Conservation (phyloP, 179 eudicot species). For the Pouteria campechiana region DNA sequence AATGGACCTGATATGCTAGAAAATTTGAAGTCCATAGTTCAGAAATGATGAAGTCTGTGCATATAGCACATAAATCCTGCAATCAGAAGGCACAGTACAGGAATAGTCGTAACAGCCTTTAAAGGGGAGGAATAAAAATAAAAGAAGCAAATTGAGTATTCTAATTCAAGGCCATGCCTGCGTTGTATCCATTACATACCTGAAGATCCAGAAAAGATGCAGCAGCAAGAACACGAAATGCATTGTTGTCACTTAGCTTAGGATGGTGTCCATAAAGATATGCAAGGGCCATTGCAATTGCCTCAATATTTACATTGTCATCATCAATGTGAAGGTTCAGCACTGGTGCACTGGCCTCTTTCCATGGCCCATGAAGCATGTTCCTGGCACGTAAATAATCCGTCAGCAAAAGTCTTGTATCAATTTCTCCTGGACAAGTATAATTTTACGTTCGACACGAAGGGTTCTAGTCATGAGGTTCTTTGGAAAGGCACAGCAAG, state of each 20-base stretch:
- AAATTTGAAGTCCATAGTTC: conserved; percentile 97
- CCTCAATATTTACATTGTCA: conserved; percentile 76
- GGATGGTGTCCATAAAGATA: conserved; percentile 96
- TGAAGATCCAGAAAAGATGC: conserved; percentile 99
- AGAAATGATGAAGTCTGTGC: conserved; percentile 91
- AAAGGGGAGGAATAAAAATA: background rate
- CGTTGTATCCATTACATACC: conserved; percentile 26
- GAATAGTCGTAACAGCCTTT: background rate
- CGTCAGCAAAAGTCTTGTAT: no score
- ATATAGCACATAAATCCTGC: conserved; percentile 94
- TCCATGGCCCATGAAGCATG: conserved; percentile 99
- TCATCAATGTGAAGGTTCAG: conserved; percentile 86
- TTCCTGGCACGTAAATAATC: no score
- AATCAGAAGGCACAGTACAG: conserved; percentile 4
- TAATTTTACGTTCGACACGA: no score
- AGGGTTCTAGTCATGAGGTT: no score
- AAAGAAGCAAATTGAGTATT: background rate
- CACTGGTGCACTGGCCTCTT: conserved; percentile 85
- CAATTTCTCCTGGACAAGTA: no score
- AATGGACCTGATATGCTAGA: conserved; percentile 78
- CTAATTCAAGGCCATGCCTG: background rate
- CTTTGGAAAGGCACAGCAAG: no score
- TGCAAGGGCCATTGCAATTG: conserved; percentile 76
- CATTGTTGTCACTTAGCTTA: conserved; percentile 81
- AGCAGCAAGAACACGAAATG: conserved; percentile 96